Percentiles rank a stretch among this genome's conserved stretches.
Evolutionary conservation across 768 basidiomycete species (phyloP).

Genomic region (Phylloporus arenicola): DNA sequence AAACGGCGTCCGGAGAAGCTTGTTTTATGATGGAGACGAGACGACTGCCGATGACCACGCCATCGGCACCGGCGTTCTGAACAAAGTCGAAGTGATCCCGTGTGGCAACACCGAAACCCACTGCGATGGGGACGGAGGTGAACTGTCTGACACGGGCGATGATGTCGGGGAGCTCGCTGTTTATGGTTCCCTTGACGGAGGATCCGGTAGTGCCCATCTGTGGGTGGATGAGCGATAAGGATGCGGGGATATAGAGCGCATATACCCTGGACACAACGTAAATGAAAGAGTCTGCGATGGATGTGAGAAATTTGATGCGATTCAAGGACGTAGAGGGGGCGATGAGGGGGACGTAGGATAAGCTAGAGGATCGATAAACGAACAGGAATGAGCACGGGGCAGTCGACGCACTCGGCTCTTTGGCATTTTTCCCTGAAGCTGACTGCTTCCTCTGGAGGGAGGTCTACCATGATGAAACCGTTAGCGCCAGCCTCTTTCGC

Average conservation of each 20-base stretch:
- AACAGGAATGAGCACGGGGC: background rate
- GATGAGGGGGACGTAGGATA: constrained; percentile 93
- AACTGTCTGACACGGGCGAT: constrained; percentile 76
- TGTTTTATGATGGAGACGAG: constrained; percentile 77
- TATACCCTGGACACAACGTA: constrained; percentile 95
- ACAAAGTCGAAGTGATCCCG: constrained; percentile 84
- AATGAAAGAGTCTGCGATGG: constrained; percentile 95
- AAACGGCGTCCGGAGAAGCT: constrained; percentile 43
- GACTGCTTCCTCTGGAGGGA: constrained; percentile 95
- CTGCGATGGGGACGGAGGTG: constrained; percentile 80
- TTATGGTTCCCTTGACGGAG: constrained; percentile 64
- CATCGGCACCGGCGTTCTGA: constrained; percentile 85
- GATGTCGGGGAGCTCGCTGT: constrained; percentile 74
- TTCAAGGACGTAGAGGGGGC: constrained; percentile 87
- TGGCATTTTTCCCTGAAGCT: constrained; percentile 85
- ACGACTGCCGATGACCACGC: constrained; percentile 88
- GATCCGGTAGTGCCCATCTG: constrained; percentile 99
- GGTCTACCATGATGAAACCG: constrained; percentile 96
- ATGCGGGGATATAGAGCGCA: background rate
- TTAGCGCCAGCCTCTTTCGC: constrained; percentile 89
- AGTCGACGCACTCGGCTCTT: constrained; percentile 58
- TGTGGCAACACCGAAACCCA: constrained; percentile 95
- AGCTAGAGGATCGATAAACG: constrained; percentile 38
- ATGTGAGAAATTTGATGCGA: constrained; percentile 85
- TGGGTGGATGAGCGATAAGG: constrained; percentile 11